Conservation (phyloP, 2,329 filamentous ascomycete genomes). For the Colletotrichum trifolii region DNA sequence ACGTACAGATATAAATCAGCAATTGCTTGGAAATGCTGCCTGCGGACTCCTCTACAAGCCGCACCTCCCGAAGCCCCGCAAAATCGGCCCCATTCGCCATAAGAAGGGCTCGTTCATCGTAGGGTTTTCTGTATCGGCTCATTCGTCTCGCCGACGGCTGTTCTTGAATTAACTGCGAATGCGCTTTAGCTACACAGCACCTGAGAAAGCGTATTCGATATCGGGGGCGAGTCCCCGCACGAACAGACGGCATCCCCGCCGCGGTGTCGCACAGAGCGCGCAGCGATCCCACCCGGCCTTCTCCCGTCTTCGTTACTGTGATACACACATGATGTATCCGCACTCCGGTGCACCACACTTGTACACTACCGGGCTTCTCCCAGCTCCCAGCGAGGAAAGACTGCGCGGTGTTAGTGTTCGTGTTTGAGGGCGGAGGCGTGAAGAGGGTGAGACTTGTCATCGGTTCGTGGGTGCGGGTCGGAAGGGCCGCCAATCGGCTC, state of each 20-base stretch:
- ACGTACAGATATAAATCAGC: no score
- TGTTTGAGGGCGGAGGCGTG: not conserved
- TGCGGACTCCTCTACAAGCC: conserved; percentile 19
- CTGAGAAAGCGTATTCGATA: no score
- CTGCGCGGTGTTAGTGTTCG: not conserved
- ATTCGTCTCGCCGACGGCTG: no score
- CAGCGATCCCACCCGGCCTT: conserved; percentile 22
- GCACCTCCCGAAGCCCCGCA: conserved; percentile 30
- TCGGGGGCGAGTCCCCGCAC: no score
- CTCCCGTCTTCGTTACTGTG: conserved; percentile 16
- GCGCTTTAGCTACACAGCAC: no score
- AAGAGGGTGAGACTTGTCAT: conserved; percentile 14
- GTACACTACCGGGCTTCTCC: no score
- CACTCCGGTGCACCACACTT: not conserved
- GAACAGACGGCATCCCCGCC: no score
- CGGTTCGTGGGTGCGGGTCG: conserved; percentile 22
- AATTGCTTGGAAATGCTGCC: not conserved
- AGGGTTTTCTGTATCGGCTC: no score
- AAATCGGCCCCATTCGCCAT: conserved; percentile 1
- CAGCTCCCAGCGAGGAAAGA: not conserved
- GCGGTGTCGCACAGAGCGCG: conserved; percentile 11
- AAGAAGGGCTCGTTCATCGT: no score
- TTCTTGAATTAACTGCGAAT: no score
- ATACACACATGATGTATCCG: not conserved
- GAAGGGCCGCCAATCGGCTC: conserved; percentile 27